Conservation (phyloP, 2,329 filamentous ascomycete genomes). For the Ophiostoma ulmi region DNA sequence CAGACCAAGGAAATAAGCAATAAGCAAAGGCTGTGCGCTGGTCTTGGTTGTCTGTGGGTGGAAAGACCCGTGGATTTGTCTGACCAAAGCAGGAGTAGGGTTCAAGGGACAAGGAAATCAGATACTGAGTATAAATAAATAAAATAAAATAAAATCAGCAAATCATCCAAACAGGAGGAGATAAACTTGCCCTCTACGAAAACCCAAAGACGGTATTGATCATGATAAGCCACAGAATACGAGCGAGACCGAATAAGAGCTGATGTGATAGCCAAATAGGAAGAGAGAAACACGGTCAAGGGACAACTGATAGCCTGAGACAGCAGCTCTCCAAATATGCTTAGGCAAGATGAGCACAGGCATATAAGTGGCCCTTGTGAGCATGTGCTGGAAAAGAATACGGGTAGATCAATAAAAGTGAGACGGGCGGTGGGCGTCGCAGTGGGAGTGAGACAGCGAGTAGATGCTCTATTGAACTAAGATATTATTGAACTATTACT, state of each 20-base stretch:
- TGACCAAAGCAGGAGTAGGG: background rate
- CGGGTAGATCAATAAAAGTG: background rate
- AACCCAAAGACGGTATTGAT: background rate
- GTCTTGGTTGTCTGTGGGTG: background rate
- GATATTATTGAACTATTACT: background rate
- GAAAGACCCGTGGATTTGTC: background rate
- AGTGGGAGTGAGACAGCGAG: background rate
- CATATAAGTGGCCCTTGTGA: background rate
- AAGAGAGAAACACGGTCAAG: background rate
- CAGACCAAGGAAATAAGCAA: background rate
- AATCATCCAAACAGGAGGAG: too few species aligned
- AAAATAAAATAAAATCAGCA: too few species aligned
- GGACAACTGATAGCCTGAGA: background rate
- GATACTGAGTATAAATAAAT: background rate
- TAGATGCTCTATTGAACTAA: background rate
- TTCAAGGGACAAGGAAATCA: background rate
- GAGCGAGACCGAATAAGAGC: background rate
- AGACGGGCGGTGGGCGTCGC: background rate
- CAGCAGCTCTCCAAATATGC: background rate
- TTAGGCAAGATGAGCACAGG: background rate
- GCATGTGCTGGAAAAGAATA: background rate
- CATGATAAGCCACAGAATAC: background rate
- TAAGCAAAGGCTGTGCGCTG: background rate
- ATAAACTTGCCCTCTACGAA: too few species aligned
- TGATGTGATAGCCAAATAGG: background rate